A percentile compares a stretch with the other conserved stretches of the same genome.
phyloP scores from a whole-genome alignment of 805 yeast genomes.

The Saturnispora hagleri region DNA sequence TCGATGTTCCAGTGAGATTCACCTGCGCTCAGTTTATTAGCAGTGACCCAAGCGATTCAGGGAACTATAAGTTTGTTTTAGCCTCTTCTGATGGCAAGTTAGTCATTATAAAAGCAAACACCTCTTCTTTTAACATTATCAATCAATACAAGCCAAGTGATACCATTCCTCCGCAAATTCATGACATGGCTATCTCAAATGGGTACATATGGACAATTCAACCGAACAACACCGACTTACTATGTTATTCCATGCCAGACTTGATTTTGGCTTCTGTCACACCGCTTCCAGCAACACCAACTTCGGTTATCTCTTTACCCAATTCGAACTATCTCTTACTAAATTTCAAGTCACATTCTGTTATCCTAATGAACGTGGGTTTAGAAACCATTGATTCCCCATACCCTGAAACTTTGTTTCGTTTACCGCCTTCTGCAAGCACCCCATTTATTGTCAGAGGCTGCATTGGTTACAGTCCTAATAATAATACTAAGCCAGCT shows the following conservation, averaged over 20 bases:
- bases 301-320: slow-evolving; percentile 4
- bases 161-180: slow-evolving; percentile 12
- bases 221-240: slow-evolving; percentile 9
- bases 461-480: slow-evolving; percentile 9
- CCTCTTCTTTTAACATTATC: neutral
- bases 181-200: slow-evolving; percentile 11
- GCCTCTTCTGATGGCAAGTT: slow-evolving; percentile 14
- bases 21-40: slow-evolving; percentile 10
- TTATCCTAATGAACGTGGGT: slow-evolving; percentile 10
- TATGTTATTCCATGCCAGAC: slow-evolving; percentile 10
- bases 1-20: slow-evolving; percentile 9
- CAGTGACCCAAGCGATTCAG: slow-evolving; percentile 6
- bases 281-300: slow-evolving; percentile 10
- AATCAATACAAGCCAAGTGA: slow-evolving; percentile 5
- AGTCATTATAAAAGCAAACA: slow-evolving; percentile 6
- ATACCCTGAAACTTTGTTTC: slow-evolving; percentile 11
- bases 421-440: slow-evolving; percentile 9
- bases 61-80: slow-evolving; percentile 7
- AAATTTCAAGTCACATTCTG: slow-evolving; percentile 11
- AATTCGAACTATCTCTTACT: slow-evolving; percentile 7
- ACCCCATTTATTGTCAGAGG: slow-evolving; percentile 12
- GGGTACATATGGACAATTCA: slow-evolving; percentile 11
- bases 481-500: slow-evolving; percentile 4
- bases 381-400: slow-evolving; percentile 4
- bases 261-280: slow-evolving; percentile 7